Percentiles rank a stretch among this genome's conserved stretches.
Evolutionary conservation across 768 basidiomycete genomes (phyloP).

Genomic region (Mycena crocata): DNA sequence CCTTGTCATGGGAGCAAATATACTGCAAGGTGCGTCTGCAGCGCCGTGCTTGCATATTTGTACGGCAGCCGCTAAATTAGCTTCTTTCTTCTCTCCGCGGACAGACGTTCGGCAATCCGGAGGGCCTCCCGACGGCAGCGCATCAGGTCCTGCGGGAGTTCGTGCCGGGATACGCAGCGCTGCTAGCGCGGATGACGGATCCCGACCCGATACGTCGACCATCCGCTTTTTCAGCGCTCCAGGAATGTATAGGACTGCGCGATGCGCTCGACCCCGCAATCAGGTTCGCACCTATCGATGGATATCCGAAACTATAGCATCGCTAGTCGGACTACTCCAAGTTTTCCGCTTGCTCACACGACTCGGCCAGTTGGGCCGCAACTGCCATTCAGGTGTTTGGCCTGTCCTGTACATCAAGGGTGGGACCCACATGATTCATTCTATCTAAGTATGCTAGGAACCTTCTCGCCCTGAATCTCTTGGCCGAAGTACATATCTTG

Average conservation of each 20-base stretch:
- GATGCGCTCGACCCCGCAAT: neutral
- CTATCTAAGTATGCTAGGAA: no score
- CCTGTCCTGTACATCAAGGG: no score
- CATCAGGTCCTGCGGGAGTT: constrained; percentile 15
- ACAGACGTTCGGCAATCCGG: constrained; percentile 32
- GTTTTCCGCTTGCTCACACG: no score
- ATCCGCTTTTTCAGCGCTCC: constrained; percentile 3
- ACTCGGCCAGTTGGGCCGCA: no score
- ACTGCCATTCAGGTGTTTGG: no score
- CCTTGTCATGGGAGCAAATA: constrained; percentile 27
- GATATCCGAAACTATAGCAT: constrained; percentile 13
- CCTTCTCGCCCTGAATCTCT: no score
- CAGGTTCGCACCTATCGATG: constrained; percentile 19
- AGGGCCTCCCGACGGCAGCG: constrained; percentile 20
- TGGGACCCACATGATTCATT: no score
- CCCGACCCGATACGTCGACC: constrained; percentile 25
- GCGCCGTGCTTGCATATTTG: neutral
- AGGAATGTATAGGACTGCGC: constrained; percentile 8
- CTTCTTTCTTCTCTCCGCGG: neutral
- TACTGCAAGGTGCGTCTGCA: constrained; percentile 24
- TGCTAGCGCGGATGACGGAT: constrained; percentile 26
- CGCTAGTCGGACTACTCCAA: no score
- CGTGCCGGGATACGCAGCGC: constrained; percentile 20
- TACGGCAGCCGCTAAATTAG: neutral
- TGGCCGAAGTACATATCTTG: no score